Evolutionary conservation across 2,329 filamentous ascomycete genomes (phyloP).

Genomic region (Claviceps paspali): DNA sequence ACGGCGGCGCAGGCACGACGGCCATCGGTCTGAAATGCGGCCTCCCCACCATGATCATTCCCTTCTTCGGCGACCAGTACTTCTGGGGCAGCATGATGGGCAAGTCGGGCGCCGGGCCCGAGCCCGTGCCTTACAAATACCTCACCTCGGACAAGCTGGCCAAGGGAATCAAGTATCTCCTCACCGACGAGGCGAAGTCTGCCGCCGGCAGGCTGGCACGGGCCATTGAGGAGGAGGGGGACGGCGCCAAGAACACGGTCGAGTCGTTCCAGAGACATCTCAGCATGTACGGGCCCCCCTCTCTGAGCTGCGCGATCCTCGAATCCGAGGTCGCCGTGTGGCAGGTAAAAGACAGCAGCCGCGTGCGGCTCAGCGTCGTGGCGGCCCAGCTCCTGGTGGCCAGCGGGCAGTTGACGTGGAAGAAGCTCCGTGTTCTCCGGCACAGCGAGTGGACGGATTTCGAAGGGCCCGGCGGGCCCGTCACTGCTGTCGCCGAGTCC

Average conservation of each 20-base stretch:
- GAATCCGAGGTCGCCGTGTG: slow-evolving; percentile 49
- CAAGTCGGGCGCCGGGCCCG: slow-evolving; percentile 47
- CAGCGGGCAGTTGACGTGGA: slow-evolving; percentile 46
- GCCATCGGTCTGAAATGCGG: slow-evolving; percentile 59
- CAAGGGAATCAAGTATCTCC: slow-evolving; percentile 54
- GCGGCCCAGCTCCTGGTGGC: slow-evolving; percentile 51
- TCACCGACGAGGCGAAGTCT: slow-evolving; percentile 42
- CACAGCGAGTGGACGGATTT: slow-evolving; percentile 66
- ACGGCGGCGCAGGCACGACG: slow-evolving; percentile 65
- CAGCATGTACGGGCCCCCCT: slow-evolving; percentile 31
- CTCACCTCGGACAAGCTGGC: slow-evolving; percentile 48
- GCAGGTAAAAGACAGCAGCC: slow-evolving; percentile 46
- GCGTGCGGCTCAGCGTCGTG: slow-evolving; percentile 43
- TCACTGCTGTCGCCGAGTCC: slow-evolving; percentile 50
- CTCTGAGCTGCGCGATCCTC: slow-evolving; percentile 52
- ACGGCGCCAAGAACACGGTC: slow-evolving; percentile 56
- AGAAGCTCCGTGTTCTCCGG: slow-evolving; percentile 45
- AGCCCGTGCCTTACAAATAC: slow-evolving; percentile 52
- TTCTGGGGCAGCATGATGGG: slow-evolving; percentile 64
- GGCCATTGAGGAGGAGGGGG: slow-evolving; percentile 45
- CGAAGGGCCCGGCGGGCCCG: slow-evolving; percentile 57
- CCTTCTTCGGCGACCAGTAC: slow-evolving; percentile 66
- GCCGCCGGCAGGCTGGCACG: slow-evolving; percentile 45
- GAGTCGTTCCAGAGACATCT: slow-evolving; percentile 49
- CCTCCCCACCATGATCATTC: slow-evolving; percentile 60